Evolutionary conservation across 768 basidiomycete genomes (phyloP).

Genomic region (Suillus subluteus): DNA sequence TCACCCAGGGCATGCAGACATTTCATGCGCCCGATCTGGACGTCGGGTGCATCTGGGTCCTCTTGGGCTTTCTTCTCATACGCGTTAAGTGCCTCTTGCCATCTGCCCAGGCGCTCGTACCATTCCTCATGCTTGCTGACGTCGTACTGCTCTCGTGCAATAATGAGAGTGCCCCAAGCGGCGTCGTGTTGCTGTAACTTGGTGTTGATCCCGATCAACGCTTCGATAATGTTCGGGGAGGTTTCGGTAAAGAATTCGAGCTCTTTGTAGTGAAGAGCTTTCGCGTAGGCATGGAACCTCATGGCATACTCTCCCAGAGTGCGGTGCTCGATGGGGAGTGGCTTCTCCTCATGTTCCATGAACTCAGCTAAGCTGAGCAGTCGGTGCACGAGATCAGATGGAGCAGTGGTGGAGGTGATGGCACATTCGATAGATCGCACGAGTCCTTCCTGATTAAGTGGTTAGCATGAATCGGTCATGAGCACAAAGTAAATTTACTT

Average conservation of each 20-base stretch:
- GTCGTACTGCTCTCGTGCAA: conserved; percentile 88
- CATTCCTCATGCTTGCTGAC: conserved; percentile 95
- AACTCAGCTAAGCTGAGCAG: conserved; percentile 95
- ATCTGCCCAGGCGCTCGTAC: conserved; percentile 95
- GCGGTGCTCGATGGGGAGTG: conserved; percentile 90
- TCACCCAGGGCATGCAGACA: conserved; percentile 97
- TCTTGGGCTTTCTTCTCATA: conserved; percentile 79
- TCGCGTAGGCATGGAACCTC: conserved; percentile 93
- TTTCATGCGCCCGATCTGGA: conserved; percentile 90
- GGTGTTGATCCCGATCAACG: conserved; percentile 95
- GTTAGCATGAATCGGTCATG: conserved; percentile 11
- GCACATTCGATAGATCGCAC: conserved; percentile 88
- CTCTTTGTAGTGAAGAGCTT: conserved; percentile 98
- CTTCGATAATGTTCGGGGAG: conserved; percentile 88
- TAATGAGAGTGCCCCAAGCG: conserved; percentile 93
- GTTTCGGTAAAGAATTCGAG: conserved; percentile 94
- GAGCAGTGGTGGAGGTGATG: conserved; percentile 74
- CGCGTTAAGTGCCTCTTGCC: conserved; percentile 89
- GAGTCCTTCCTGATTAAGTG: conserved; percentile 77
- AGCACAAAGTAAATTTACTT: conserved; percentile 50
- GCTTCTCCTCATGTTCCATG: conserved; percentile 98
- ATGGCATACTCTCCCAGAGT: conserved; percentile 93
- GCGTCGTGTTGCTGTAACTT: conserved; percentile 96
- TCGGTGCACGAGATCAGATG: conserved; percentile 88
- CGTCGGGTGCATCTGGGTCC: conserved; percentile 77